Conservation (phyloP, 345 rosid species). For the Lepidium didymum region DNA sequence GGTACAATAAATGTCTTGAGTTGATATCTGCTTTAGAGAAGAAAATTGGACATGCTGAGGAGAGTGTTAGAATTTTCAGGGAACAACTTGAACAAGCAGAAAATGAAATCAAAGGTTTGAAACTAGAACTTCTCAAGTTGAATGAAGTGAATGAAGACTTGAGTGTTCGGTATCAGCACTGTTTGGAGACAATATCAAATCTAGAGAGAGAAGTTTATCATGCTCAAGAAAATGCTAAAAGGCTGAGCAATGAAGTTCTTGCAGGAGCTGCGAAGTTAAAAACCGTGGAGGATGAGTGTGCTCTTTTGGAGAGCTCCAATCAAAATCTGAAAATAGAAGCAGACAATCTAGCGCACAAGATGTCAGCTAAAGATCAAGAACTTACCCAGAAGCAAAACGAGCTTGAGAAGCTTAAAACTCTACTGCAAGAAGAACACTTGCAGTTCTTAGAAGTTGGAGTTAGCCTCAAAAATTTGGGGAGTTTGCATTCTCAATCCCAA, state of each 20-base stretch:
- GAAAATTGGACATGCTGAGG: conserved; percentile 52
- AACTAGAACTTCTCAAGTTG: conserved; percentile 42
- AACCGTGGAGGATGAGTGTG: conserved; percentile 49
- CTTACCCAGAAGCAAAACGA: conserved; percentile 61
- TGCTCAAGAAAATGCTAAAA: conserved; percentile 47
- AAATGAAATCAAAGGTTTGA: conserved; percentile 45
- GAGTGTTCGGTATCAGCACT: conserved; percentile 44
- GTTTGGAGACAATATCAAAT: conserved; percentile 54
- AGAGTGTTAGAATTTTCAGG: conserved; percentile 36
- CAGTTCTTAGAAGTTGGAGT: conserved; percentile 51
- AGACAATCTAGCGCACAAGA: conserved; percentile 38
- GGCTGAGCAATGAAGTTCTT: conserved; percentile 53
- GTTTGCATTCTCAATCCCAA: conserved; percentile 47
- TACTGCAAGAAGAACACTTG: conserved; percentile 52
- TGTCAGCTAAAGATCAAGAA: conserved; percentile 64
- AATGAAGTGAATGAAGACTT: conserved; percentile 63
- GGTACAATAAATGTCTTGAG: conserved; percentile 56
- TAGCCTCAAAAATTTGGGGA: conserved; percentile 43
- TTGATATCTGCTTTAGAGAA: conserved; percentile 55
- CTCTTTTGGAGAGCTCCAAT: conserved; percentile 53
- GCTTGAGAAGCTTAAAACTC: conserved; percentile 48
- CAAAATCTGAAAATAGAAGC: conserved; percentile 57
- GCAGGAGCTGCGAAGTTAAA: conserved; percentile 50
- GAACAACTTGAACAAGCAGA: conserved; percentile 55
- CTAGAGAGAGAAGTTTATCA: conserved; percentile 55